Evolutionary conservation across 179 eudicot species (phyloP), one percentile per base, ranked within the genome.

Genomic region (Amaranthus tricolor): DNA sequence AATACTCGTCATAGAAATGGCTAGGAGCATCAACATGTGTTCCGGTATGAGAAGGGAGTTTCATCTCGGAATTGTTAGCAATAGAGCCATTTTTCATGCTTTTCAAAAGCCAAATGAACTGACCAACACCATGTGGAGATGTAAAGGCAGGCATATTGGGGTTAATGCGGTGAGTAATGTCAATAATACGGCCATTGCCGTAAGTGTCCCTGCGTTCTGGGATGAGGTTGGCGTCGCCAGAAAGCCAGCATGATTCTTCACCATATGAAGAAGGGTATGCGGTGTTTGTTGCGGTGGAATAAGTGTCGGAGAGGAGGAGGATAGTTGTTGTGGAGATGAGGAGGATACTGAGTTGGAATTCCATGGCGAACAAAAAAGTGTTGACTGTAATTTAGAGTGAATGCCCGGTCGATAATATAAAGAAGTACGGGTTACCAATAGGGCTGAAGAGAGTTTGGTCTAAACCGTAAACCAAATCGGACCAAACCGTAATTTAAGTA

Each of bases 1-100:
- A 89, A 21, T 90, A 89, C 3, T 84, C 78, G 75, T 85, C 89
- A 58, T 40, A 79, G 60, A 90, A 80, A 63, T 88, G 95, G 0
- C 92, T 90, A 17, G 95, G 92, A 5, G 95, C 86, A 67, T 90
- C 92, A 11, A 90, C 90, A 45, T 90, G 95, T 5, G 95, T 90
- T 12, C 95, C 95, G 68, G 95, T 81, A 64, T 90, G 92, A 19
- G 84, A 73, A 2, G 85, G 82, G 16, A 90, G 62, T 81, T 90
- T 92, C 85, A 92, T 78, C 82, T 86, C 89, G 6, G 97, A 92
- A 64, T 74, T 76, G 64, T 92, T 92, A 44, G 89, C 85, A n/a
- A 73, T 51, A n/a, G 97, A 92, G 13, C 97, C 96, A 72, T 92
- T 92, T 78, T 88, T 90, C 82, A 83, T 86, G 61, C 89, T 88